phyloP scores from a whole-genome alignment of 805 yeast genomes.

The Cyberlindnera petersonii region DNA sequence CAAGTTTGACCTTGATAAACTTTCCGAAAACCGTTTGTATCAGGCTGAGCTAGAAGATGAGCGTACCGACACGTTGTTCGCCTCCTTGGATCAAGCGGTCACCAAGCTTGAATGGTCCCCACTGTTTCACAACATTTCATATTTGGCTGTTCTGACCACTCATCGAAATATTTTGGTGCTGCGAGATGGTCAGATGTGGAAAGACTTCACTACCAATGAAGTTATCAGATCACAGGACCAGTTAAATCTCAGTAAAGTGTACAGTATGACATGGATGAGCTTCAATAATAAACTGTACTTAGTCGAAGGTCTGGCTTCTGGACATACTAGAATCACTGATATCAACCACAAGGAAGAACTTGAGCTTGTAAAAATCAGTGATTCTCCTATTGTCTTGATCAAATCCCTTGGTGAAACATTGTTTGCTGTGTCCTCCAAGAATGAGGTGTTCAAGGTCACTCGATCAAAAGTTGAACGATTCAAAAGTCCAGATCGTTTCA shows the following conservation, averaged over 20 bases:
- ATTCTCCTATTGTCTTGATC: conserved; percentile 13
- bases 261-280: conserved; percentile 22
- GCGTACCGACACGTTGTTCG: conserved; percentile 14
- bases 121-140: conserved; percentile 13
- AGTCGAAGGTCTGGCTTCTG: conserved; percentile 22
- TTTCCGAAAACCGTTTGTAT: conserved; percentile 14
- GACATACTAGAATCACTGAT: conserved; percentile 11
- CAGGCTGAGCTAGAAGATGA: conserved; percentile 19
- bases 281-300: conserved; percentile 6
- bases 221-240: conserved; percentile 12
- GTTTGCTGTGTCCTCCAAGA: conserved; percentile 16
- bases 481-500: conserved; percentile 14
- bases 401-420: conserved; percentile 5
- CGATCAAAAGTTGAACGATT: conserved; percentile 1
- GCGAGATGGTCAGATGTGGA: conserved; percentile 15
- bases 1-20: conserved; percentile 13
- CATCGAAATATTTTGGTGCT: conserved; percentile 17
- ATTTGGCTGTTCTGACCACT: conserved; percentile 22
- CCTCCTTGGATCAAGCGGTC: conserved; percentile 13
- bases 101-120: conserved; percentile 24
- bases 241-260: conserved; percentile 14
- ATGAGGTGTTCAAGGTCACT: conserved; percentile 18
- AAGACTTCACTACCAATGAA: conserved; percentile 12
- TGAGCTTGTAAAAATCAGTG: conserved; percentile 7
- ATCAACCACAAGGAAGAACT: neutral